Evolutionary conservation across 2,329 filamentous ascomycete species (phyloP), one percentile per base, ranked within the genome.

Genomic region (Macroventuria anomochaeta): DNA sequence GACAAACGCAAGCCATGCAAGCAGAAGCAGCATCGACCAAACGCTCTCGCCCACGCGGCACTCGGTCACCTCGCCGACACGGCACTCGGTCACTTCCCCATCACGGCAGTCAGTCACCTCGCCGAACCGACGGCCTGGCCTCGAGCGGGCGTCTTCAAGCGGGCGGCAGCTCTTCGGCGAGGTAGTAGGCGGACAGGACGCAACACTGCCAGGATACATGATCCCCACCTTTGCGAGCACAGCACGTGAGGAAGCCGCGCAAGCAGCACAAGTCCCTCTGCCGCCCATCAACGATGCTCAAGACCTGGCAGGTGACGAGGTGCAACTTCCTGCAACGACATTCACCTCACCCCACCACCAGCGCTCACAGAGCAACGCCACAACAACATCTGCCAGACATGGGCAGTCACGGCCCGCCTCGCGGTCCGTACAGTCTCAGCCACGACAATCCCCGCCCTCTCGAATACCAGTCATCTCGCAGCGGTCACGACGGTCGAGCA

Each of bases 101-200:
- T 23, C 53, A 31, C 63, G 63, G 20, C 64, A 61, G 50, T 69
- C 66, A 32, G 31, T 65, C 34, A 40, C 64, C 25, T 67, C 68
- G 20, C 66, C 63, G 5, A 57, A 55, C 34, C 65, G 62, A 18
- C 56, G 58, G n/a, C 62, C 67, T 17, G 51, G 44, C 12, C 51
- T 54, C 34, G 39, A 54, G 34, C 51, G 51, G n/a, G 59, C 61
- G 7, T 59, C 66, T 4, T 53, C 51, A 4, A 34, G 61, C 21
- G 59, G 57, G 25, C 62, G 72, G 17, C 64, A 70, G 65, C 72
- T 67, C 4, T 75, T 75, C 54, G 72, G 72, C 13, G 72, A 75
- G 43, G 69, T 75, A 1, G 50, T 74, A n/a, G 65, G 64, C 17
- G 64, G 68, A 0, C 69, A 73, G 49, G 64, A 71, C 50, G 58